Evolutionary conservation across 2,329 filamentous ascomycete species (phyloP).

Genomic region (Nigrospora sphaerica): DNA sequence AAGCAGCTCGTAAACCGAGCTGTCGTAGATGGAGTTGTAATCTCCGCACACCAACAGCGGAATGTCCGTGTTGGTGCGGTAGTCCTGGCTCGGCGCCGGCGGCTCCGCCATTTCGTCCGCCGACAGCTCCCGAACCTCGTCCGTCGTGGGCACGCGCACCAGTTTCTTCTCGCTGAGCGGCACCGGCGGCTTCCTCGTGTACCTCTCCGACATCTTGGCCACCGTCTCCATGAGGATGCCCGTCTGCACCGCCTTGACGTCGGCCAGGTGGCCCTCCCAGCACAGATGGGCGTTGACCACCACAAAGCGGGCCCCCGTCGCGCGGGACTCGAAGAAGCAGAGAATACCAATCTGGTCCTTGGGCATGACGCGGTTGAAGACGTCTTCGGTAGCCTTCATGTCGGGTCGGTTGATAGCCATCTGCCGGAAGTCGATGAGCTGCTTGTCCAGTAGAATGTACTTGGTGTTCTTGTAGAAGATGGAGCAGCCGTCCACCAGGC

Average conservation of each 20-base stretch:
- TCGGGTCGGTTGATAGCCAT: conserved; percentile 91
- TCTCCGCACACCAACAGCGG: conserved; percentile 89
- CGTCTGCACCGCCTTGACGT: conserved; percentile 95
- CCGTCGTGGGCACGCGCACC: conserved; percentile 36
- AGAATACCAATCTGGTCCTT: conserved; percentile 95
- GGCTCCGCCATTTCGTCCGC: conserved; percentile 52
- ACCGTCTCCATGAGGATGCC: conserved; percentile 93
- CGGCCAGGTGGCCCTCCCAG: conserved; percentile 85
- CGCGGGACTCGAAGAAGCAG: conserved; percentile 84
- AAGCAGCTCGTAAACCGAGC: conserved; percentile 86
- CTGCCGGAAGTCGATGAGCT: conserved; percentile 84
- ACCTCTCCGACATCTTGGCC: conserved; percentile 78
- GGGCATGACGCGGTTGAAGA: conserved; percentile 98
- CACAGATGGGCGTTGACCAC: conserved; percentile 91
- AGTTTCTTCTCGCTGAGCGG: conserved; percentile 70
- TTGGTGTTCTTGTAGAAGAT: conserved; percentile 96
- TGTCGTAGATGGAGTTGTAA: conserved; percentile 85
- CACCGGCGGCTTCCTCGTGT: conserved; percentile 64
- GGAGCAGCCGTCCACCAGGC: conserved; percentile 89
- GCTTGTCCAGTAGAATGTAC: conserved; percentile 89
- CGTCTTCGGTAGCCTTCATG: conserved; percentile 95
- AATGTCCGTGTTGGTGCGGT: conserved; percentile 78
- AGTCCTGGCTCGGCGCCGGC: conserved; percentile 74
- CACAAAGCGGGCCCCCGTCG: conserved; percentile 85
- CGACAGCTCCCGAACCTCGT: conserved; percentile 36